Evolutionary conservation across 371 early-diverging fungal species (phyloP).

Genomic region (Apophysomyces ossiformis): DNA sequence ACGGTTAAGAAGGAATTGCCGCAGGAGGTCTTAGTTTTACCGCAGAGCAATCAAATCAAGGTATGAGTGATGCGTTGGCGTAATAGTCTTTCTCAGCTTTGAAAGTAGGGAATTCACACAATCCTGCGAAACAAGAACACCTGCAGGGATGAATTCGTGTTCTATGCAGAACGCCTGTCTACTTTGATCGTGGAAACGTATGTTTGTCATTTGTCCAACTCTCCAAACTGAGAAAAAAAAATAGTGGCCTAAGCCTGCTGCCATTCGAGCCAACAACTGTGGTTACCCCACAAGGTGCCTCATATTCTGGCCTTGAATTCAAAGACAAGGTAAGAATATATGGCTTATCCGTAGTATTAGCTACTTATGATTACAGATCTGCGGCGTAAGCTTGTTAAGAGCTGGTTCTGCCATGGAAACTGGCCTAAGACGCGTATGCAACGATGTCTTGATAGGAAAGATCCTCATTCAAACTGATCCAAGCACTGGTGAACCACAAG

Average conservation of each 20-base stretch:
- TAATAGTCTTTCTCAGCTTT: neutral
- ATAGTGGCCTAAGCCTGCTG: constrained; percentile 68
- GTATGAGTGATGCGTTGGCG: constrained; percentile 23
- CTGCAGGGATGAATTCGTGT: constrained; percentile 85
- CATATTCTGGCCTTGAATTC: constrained; percentile 60
- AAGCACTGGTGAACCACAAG: constrained; percentile 79
- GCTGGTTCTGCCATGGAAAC: constrained; percentile 91
- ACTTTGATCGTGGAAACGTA: constrained; percentile 84
- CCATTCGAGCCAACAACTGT: constrained; percentile 56
- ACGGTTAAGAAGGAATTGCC: constrained; percentile 51
- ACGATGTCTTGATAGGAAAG: constrained; percentile 84
- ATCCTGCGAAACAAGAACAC: constrained; percentile 79
- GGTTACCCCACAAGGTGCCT: constrained; percentile 65
- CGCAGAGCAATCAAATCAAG: constrained; percentile 70
- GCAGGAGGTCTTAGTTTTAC: constrained; percentile 58
- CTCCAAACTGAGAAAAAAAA: neutral
- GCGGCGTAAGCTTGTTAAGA: constrained; percentile 87
- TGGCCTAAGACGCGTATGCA: constrained; percentile 79
- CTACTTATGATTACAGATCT: constrained; percentile 43
- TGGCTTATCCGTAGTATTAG: neutral
- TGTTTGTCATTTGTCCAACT: neutral
- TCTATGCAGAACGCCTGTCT: constrained; percentile 86
- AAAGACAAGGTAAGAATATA: constrained; percentile 42
- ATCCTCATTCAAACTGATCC: constrained; percentile 87
- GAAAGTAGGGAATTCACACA: constrained; percentile 75